Conservation (phyloP, 495 filamentous ascomycete species). For the Aspergillus sclerotioniger region DNA sequence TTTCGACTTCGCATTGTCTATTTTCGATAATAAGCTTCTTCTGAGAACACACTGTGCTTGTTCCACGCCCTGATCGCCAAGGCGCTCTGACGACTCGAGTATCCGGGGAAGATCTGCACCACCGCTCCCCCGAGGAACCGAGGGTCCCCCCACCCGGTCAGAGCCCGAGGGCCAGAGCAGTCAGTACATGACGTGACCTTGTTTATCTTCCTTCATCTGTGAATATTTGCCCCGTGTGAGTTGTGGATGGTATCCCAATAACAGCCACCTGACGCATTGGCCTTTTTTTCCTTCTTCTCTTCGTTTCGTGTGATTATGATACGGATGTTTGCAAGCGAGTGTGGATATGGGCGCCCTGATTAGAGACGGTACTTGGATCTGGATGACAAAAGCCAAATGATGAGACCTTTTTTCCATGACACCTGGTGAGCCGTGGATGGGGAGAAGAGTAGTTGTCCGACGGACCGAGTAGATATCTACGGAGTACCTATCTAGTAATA, state of each 20-base stretch:
- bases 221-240: constrained; percentile 34
- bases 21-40: constrained; percentile 4
- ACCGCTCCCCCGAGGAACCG: constrained; percentile 4
- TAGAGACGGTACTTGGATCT: constrained; percentile 13
- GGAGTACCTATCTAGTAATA: no score
- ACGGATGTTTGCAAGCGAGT: constrained; percentile 11
- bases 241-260: constrained; percentile 24
- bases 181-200: constrained; percentile 1
- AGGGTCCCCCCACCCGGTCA: neutral
- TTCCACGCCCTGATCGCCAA: constrained; percentile 3
- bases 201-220: constrained; percentile 33
- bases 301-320: constrained; percentile 11
- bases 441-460: no score
- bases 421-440: neutral
- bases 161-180: neutral
- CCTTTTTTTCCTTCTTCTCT: constrained; percentile 12
- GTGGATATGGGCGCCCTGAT: constrained; percentile 23
- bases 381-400: constrained; percentile 16
- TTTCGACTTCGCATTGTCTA: neutral
- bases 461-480: no score
- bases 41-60: neutral
- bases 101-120: neutral
- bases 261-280: constrained; percentile 19
- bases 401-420: constrained; percentile 10
- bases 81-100: neutral